phyloP scores from a whole-genome alignment of 2,329 filamentous ascomycete species.

The Davidsoniella australis region DNA sequence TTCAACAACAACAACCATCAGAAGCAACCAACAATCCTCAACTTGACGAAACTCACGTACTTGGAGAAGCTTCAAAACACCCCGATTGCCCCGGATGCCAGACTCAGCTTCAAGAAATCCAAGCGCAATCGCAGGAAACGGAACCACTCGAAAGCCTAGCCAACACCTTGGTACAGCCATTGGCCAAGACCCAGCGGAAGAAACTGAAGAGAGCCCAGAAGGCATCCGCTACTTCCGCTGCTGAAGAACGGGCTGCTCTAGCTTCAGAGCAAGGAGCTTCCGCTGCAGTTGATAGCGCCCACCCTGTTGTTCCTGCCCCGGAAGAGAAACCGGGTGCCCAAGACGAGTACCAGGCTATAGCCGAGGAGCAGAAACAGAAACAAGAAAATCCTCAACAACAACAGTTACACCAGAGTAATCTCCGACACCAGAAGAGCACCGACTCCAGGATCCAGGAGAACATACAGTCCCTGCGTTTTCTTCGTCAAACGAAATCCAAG shows the following conservation, averaged over 20 bases:
- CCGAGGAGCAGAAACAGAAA: background rate
- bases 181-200: background rate
- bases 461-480: background rate
- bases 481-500: background rate
- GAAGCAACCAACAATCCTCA: constrained; percentile 13
- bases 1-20: constrained; percentile 14
- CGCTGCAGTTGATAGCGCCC: constrained; percentile 1
- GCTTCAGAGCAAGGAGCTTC: no score
- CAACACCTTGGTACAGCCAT: no score
- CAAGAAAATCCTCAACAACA: background rate
- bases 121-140: background rate
- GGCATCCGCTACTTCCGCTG: background rate
- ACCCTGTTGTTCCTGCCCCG: background rate
- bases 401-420: no score
- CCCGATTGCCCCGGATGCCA: constrained; percentile 2
- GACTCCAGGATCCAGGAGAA: background rate
- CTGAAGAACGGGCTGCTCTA: no score
- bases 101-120: background rate
- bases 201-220: constrained; percentile 2
- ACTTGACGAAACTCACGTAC: background rate
- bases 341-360: constrained; percentile 1
- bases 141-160: background rate
- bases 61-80: background rate
- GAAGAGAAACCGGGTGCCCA: background rate
- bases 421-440: background rate